Evolutionary conservation across 1,284 basidiomycete species (phyloP), one percentile per base, ranked within the genome.

Genomic region (Moniliella sp.): DNA sequence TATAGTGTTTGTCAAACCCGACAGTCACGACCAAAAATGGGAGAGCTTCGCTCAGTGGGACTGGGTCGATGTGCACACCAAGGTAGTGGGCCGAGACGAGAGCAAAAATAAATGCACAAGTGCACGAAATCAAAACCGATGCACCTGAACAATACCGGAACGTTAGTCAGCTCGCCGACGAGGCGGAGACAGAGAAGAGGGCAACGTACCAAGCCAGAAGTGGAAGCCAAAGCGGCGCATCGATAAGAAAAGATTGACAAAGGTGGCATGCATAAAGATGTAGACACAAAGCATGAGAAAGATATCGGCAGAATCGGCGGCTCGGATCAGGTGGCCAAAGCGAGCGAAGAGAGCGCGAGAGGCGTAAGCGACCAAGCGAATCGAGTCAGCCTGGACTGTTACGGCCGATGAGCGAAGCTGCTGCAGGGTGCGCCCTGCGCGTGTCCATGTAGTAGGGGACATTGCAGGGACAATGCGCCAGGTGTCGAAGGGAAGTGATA

Each of bases 11-110:
- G 64, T 97, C 88, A 58, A 94, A 97, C 9, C 88, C 88, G 36
- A 97, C 76, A 0, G 82, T 88, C 62, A 91, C 91, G 27, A 97
- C 86, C 23, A 97, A 69, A 74, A 97, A 97, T 0, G 88, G 88
- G 1, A 97, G 69, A 0, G 88, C 86, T 62, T 99, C 91, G 10
- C 81, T 84, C 18, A 97, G 69, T 11, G 76, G 75, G 36, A 97
- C 76, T 1, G 82, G 82, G 61, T 97, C 84, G 47, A 97, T 75
- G 5, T 76, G 76, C 34, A 97, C 81, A 42, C 71, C 69, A 39
- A 91, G 67, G 28, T 76, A 69, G 60, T 79, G 74, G 2, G 84
- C 82, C 17, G 81, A 66, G 11, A 86, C 76, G 3, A 94, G 71
- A 10, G 83, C 72, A 35, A 86, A 67, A 33, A 99, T 70, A 62